Evolutionary conservation across 352 stramenopile genomes (phyloP).

Genomic region (Globisporangium cederbergense): DNA sequence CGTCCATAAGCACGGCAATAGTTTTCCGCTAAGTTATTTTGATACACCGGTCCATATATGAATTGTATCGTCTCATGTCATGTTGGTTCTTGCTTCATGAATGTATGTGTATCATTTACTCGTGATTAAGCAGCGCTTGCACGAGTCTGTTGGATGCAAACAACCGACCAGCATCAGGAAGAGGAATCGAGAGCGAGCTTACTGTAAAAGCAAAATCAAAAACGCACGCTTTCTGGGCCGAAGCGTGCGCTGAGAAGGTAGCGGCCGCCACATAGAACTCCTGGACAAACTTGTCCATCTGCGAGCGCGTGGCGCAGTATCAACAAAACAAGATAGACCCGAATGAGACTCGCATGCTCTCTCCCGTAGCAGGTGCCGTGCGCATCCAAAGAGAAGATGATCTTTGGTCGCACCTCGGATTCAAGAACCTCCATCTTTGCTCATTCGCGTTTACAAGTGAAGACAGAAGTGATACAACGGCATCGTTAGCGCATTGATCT

Average conservation of each 20-base stretch:
- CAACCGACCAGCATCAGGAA: neutral
- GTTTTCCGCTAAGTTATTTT: neutral
- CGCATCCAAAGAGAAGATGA: neutral
- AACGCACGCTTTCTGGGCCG: conserved; percentile 41
- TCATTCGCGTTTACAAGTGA: neutral
- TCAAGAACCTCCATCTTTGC: conserved; percentile 23
- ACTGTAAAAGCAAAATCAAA: neutral
- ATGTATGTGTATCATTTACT: neutral
- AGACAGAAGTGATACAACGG: neutral
- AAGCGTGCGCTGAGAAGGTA: conserved; percentile 37
- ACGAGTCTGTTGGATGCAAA: neutral
- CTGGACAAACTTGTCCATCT: conserved; percentile 59
- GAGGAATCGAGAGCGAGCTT: too few species aligned
- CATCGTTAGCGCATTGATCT: neutral
- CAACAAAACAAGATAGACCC: neutral
- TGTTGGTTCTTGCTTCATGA: neutral
- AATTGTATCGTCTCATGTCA: neutral
- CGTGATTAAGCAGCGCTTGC: conserved; percentile 7
- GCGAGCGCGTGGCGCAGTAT: neutral
- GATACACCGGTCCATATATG: neutral
- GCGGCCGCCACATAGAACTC: conserved; percentile 62
- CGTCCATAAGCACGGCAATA: neutral
- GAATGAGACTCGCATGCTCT: too few species aligned
- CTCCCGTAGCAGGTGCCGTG: too few species aligned
- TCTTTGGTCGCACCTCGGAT: conserved; percentile 20